phyloP scores from a whole-genome alignment of 306 rosid species.

The Ochetophila trinervis region DNA sequence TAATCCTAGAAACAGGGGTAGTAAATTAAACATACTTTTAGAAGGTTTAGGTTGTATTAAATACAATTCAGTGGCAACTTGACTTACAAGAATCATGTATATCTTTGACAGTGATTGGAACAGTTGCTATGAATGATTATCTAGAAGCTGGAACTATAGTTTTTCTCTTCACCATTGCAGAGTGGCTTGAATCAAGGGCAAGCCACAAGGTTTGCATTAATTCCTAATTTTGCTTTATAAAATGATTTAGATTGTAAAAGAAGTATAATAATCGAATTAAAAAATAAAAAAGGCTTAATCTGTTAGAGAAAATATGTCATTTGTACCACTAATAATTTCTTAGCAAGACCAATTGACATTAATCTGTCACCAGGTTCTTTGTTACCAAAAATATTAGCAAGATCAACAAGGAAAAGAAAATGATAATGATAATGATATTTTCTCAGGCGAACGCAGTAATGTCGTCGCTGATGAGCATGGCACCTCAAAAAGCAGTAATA shows the following conservation, averaged over 20 bases:
- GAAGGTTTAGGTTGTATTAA: background rate
- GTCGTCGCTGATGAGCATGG: slow-evolving; percentile 76
- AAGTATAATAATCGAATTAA: too few relatives aligned
- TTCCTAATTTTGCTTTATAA: background rate
- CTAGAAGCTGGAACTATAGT: slow-evolving; percentile 90
- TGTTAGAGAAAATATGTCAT: too few relatives aligned
- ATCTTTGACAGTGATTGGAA: slow-evolving; percentile 61
- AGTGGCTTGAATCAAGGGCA: slow-evolving; percentile 90
- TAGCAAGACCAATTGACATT: too few relatives aligned
- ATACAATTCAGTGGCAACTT: background rate
- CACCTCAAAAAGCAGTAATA: slow-evolving; percentile 81
- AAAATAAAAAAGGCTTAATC: too few relatives aligned
- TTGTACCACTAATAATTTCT: too few relatives aligned
- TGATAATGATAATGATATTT: slow-evolving; percentile 3
- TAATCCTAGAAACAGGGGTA: too few relatives aligned
- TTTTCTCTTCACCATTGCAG: slow-evolving; percentile 82
- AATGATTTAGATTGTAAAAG: too few relatives aligned
- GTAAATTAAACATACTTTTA: too few relatives aligned
- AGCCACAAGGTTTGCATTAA: slow-evolving; percentile 58
- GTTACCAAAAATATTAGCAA: too few relatives aligned
- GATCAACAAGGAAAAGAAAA: too few relatives aligned
- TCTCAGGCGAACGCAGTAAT: slow-evolving; percentile 81
- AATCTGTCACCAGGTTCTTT: too few relatives aligned
- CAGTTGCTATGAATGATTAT: slow-evolving; percentile 67
- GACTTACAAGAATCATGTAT: background rate